Evolutionary conservation across 1,284 basidiomycete genomes (phyloP).

Genomic region (Apiotrichum montevideense): DNA sequence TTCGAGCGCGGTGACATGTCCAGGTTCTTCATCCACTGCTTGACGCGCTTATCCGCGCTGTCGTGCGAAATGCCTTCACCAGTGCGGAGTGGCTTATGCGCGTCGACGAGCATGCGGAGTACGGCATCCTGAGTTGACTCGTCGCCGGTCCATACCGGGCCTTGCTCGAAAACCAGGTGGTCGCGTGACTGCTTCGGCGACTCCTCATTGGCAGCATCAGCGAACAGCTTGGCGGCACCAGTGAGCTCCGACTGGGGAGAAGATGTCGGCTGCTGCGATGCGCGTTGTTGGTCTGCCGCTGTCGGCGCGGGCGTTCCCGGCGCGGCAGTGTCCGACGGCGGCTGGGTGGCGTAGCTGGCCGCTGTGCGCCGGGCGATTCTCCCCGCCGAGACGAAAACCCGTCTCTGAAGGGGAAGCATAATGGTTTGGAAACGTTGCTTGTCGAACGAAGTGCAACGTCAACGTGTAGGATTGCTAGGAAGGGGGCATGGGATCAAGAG

Average conservation of each 20-base stretch:
- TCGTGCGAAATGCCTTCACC: constrained; percentile 37
- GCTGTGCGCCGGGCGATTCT: not conserved
- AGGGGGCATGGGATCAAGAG: too few species aligned
- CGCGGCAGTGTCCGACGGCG: too few species aligned
- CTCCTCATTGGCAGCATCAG: constrained; percentile 61
- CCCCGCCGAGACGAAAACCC: constrained; percentile 7
- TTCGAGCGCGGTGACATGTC: constrained; percentile 31
- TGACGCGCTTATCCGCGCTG: constrained; percentile 68
- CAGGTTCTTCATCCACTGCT: constrained; percentile 46
- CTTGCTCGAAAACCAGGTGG: constrained; percentile 43
- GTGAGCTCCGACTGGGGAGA: constrained; percentile 17
- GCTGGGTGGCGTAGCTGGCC: not conserved
- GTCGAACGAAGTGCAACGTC: too few species aligned
- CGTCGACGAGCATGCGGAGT: constrained; percentile 76
- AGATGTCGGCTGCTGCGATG: too few species aligned
- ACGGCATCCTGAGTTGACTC: constrained; percentile 66
- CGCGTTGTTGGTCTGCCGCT: not conserved
- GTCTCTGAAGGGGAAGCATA: constrained; percentile 12
- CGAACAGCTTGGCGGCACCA: constrained; percentile 63
- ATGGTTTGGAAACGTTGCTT: not conserved
- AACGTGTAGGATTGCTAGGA: too few species aligned
- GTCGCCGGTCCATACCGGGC: constrained; percentile 62
- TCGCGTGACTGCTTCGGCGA: constrained; percentile 23
- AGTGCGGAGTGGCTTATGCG: constrained; percentile 68
- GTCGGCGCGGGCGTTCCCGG: not conserved